These are phyloP conservation scores for Ophiostoma montium DNA, from an alignment of 2,329 filamentous ascomycete species.

Conservation along the genomic window DNA sequence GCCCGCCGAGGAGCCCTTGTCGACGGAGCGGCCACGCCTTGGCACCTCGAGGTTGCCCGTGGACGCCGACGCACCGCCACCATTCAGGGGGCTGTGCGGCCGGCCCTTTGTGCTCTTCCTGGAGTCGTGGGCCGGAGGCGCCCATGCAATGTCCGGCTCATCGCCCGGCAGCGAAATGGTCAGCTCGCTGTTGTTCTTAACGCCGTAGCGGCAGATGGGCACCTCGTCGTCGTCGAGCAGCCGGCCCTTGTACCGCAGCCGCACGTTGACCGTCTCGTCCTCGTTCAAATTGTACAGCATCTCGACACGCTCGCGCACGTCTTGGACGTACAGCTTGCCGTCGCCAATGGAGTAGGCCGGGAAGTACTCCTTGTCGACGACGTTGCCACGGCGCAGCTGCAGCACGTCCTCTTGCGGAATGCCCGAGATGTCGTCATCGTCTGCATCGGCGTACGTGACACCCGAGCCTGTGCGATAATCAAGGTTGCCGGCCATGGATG, in stretches of 20 bases:
- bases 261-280: constrained; percentile 37
- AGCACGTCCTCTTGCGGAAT: constrained; percentile 52
- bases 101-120: constrained; percentile 21
- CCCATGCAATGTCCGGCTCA: neutral
- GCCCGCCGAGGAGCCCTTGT: constrained; percentile 20
- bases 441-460: constrained; percentile 6
- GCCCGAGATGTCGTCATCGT: constrained; percentile 16
- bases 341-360: constrained; percentile 63
- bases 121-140: neutral
- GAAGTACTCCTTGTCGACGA: constrained; percentile 56
- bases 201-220: constrained; percentile 42
- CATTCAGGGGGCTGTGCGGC: neutral
- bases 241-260: constrained; percentile 60
- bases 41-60: constrained; percentile 22
- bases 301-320: constrained; percentile 53
- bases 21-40: constrained; percentile 17
- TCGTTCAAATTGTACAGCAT: constrained; percentile 50
- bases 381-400: constrained; percentile 52
- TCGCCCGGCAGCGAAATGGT: constrained; percentile 44
- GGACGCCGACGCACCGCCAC: constrained; percentile 18
- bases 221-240: constrained; percentile 50
- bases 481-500: constrained; percentile 8
- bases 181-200: constrained; percentile 49
- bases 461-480: constrained; percentile 12
- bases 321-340: constrained; percentile 52